Evolutionary conservation across 2,329 filamentous ascomycete species (phyloP), one percentile per base, ranked within the genome.

Genomic region (Ophiobolus disseminans): DNA sequence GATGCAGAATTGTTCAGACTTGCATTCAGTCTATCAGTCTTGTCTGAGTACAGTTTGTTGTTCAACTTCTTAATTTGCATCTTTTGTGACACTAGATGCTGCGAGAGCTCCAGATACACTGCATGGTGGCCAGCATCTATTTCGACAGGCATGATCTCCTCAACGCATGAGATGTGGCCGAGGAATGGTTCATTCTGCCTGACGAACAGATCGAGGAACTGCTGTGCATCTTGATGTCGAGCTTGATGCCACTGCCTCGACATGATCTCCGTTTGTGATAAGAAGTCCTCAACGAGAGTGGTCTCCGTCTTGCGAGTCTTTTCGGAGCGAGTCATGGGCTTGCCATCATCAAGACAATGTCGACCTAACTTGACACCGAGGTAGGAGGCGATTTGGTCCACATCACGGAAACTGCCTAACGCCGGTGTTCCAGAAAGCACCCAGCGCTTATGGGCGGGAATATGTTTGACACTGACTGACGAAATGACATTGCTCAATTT

Each of bases 381-480:
- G 13, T 86, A 78, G 1, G 71, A 72, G 1, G 83, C 83, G 48
- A 87, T 83, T 13, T 76, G 77, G 41, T 85, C 82, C 7, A 88
- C 74, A 53, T 86, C 82, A 1, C 79, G 76, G 57, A 86, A 86
- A 44, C 82, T 79, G 4, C 76, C 75, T 2, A 87, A 61, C 0
- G 78, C 75, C 1, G 86, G 85, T 1, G 86, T 88, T 3, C 82
- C 86, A 0, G 85, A 88, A 2, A 88, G 70, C 5, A 85, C 74
- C 85, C 85, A 88, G 44, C 78, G 79, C 31, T 80, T 82, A 32
- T 76, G 72, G 9, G 81, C 78, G 20, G 76, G 62, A 1, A 86
- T 59, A 0, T 70, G 72, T 5, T 76, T 70, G 4, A 84, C 68
- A 0, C 75, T 72, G 0, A 75, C 64, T 1, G 61, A 64, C 1